Percentiles rank a stretch among this genome's conserved stretches.
Evolutionary conservation across 768 basidiomycete genomes (phyloP).

Genomic region (Suillus decipiens): DNA sequence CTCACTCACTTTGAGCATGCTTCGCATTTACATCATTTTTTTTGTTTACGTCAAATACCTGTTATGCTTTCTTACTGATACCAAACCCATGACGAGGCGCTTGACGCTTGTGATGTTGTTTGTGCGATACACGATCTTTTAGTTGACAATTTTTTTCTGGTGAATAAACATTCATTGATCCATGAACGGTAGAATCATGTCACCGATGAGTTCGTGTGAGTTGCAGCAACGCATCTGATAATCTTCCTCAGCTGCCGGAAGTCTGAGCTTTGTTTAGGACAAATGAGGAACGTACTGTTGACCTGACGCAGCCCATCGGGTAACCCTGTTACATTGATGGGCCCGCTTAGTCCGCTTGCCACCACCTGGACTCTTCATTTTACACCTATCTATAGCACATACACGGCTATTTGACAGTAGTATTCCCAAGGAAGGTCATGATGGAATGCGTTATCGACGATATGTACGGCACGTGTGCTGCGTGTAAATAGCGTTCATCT

Average conservation of each 20-base stretch:
- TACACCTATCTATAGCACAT: no score
- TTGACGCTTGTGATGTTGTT: not conserved
- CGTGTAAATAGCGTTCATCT: not conserved
- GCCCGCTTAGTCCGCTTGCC: not conserved
- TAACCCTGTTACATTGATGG: not conserved
- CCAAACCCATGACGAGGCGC: not conserved
- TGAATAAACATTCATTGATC: slow-evolving; percentile 1
- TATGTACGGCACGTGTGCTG: not conserved
- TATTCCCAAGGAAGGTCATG: not conserved
- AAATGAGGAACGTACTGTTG: no score
- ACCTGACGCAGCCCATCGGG: no score
- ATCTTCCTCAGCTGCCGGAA: not conserved
- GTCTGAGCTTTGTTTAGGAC: not conserved
- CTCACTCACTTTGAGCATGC: not conserved
- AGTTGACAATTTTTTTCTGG: not conserved
- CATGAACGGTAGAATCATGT: not conserved
- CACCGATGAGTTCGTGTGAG: not conserved
- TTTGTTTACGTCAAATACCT: slow-evolving; percentile 1
- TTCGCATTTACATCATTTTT: not conserved
- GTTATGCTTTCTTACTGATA: slow-evolving; percentile 3
- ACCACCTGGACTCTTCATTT: no score
- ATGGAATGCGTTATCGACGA: not conserved
- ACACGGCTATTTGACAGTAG: no score
- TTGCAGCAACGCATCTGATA: not conserved
- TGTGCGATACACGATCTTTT: not conserved